Conservation (phyloP, 2,329 filamentous ascomycete species). For the Aspergillus sojae region DNA sequence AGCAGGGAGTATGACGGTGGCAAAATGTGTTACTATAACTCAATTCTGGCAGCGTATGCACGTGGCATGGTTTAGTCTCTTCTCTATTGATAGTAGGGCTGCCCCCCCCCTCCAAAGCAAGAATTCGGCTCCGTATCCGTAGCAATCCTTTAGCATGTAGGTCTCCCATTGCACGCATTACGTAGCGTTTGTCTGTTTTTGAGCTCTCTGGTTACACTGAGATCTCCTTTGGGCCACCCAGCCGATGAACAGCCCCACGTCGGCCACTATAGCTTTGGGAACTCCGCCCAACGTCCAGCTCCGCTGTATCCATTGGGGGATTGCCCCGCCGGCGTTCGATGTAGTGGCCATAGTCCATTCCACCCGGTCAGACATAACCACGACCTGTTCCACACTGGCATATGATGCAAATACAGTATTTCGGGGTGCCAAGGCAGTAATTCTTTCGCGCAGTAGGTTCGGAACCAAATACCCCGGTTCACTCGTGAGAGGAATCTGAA, state of each 20-base stretch:
- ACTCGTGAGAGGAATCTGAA: constrained; percentile 35
- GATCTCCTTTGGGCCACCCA: constrained; percentile 31
- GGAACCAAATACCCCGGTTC: constrained; percentile 20
- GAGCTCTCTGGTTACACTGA: not conserved
- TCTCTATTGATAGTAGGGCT: not conserved
- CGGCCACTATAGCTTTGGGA: constrained; percentile 39
- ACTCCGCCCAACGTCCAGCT: constrained; percentile 41
- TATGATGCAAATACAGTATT: constrained; percentile 37
- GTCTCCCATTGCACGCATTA: not conserved
- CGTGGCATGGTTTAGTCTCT: not conserved
- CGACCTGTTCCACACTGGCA: constrained; percentile 38
- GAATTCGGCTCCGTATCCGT: not conserved
- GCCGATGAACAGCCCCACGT: constrained; percentile 43
- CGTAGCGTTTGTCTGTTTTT: not conserved
- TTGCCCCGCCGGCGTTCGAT: constrained; percentile 39
- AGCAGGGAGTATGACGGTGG: constrained; percentile 18
- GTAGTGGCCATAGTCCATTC: constrained; percentile 44
- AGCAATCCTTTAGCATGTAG: not conserved
- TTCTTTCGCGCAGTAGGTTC: constrained; percentile 21
- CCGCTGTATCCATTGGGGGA: constrained; percentile 41
- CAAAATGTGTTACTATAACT: constrained; percentile 15
- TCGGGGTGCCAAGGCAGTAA: constrained; percentile 26
- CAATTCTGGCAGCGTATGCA: not conserved
- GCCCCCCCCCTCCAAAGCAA: no score
- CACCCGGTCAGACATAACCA: constrained; percentile 14